Conservation (phyloP, 768 basidiomycete species). For the Rhodosporidiobolus sp. region DNA sequence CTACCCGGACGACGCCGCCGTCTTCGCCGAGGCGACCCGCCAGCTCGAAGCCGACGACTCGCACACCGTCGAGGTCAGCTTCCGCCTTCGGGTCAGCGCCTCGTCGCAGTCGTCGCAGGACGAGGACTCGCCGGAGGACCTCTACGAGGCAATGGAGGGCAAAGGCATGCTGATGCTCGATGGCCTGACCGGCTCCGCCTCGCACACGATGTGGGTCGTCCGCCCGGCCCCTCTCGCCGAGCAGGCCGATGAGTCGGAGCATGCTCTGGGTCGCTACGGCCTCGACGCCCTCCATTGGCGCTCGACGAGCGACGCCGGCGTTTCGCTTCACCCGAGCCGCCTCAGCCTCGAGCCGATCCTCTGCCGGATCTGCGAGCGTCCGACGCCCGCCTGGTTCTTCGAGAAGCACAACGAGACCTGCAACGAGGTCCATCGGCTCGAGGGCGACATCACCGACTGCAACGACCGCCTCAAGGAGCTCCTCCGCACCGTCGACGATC, state of each 20-base stretch:
- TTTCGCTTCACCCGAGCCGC: conserved; percentile 61
- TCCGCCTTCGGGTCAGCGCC: conserved; percentile 66
- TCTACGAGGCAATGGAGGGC: conserved; percentile 80
- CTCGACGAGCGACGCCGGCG: conserved; percentile 54
- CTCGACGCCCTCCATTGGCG: conserved; percentile 39
- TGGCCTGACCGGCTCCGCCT: conserved; percentile 76
- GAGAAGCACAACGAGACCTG: conserved; percentile 99
- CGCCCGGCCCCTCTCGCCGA: conserved; percentile 36
- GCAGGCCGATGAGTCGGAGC: conserved; percentile 20
- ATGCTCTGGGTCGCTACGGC: conserved; percentile 30
- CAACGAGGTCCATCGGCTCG: conserved; percentile 88
- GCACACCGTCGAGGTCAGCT: conserved; percentile 86
- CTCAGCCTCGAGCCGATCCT: conserved; percentile 80
- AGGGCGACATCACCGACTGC: conserved; percentile 88
- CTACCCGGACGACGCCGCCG: conserved; percentile 70
- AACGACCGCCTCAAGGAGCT: conserved; percentile 90
- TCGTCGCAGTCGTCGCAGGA: conserved; percentile 38
- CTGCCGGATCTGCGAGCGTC: conserved; percentile 95
- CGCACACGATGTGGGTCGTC: conserved; percentile 75
- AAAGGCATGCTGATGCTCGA: conserved; percentile 99
- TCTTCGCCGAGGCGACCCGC: conserved; percentile 81
- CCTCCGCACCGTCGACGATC: conserved; percentile 76
- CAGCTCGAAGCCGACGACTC: conserved; percentile 85
- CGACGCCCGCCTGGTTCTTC: conserved; percentile 98
- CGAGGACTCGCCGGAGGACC: conserved; percentile 44